phyloP scores from a whole-genome alignment of 2,329 filamentous ascomycete genomes.

The Dactylellina parvicollis region DNA sequence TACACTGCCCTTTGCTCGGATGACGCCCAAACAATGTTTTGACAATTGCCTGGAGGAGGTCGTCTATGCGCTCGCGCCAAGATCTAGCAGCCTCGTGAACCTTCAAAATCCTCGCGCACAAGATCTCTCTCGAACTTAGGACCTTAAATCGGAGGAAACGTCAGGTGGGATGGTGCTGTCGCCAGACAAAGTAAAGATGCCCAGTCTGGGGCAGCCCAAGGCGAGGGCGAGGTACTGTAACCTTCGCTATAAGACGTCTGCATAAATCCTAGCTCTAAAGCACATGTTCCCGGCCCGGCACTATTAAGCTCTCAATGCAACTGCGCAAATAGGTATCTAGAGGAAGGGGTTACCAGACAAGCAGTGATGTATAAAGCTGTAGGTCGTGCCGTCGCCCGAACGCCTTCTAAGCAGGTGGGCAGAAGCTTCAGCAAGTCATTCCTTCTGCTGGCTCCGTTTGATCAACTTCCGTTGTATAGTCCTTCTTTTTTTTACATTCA shows the following conservation, averaged over 20 bases:
- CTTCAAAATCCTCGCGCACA: slow-evolving; percentile 9
- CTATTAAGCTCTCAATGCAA: not conserved
- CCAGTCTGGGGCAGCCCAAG: slow-evolving; percentile 24
- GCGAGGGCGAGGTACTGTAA: slow-evolving; percentile 10
- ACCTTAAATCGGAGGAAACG: not conserved
- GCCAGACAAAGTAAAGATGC: not conserved
- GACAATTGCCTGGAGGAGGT: slow-evolving; percentile 15
- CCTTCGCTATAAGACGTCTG: not conserved
- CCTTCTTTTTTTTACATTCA: slow-evolving; percentile 1
- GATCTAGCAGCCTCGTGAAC: not conserved
- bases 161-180: not conserved
- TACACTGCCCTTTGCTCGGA: slow-evolving; percentile 19
- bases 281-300: not conserved
- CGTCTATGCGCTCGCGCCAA: slow-evolving; percentile 24
- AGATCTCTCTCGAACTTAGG: too few relatives aligned
- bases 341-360: not conserved
- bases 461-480: slow-evolving; percentile 19
- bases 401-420: not conserved
- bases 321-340: not conserved
- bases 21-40: slow-evolving; percentile 21
- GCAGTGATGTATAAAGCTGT: slow-evolving; percentile 15
- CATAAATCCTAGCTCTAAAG: not conserved
- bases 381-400: not conserved
- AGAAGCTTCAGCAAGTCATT: slow-evolving; percentile 15
- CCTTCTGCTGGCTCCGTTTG: slow-evolving; percentile 24